Conservation (phyloP, 2,329 filamentous ascomycete species). For the Diaporthe amygdali region DNA sequence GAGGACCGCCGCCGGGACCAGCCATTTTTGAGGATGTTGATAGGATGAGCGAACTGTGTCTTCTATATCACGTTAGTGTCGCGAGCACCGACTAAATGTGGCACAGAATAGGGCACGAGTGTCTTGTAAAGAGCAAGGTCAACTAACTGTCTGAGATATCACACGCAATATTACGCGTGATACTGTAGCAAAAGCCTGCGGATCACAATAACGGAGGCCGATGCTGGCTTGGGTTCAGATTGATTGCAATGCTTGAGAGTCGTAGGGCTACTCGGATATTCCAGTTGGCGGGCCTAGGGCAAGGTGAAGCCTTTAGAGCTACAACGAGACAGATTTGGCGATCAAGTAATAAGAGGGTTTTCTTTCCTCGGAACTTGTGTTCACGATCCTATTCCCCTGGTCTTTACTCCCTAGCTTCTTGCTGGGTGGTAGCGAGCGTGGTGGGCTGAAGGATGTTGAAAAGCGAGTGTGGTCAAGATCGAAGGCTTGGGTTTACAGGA, state of each 20-base stretch:
- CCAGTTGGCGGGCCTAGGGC: constrained; percentile 33
- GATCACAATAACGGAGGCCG: neutral
- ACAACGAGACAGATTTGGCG: constrained; percentile 12
- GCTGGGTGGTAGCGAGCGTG: constrained; percentile 46
- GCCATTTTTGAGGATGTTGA: constrained; percentile 67
- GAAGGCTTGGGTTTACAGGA: constrained; percentile 23
- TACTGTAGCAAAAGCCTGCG: constrained; percentile 6
- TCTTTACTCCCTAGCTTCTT: constrained; percentile 24
- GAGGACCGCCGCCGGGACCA: constrained; percentile 92
- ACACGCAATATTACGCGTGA: constrained; percentile 20
- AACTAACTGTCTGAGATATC: constrained; percentile 29
- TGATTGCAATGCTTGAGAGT: constrained; percentile 28
- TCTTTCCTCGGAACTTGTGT: constrained; percentile 4
- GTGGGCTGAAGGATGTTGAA: constrained; percentile 23
- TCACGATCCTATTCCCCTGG: constrained; percentile 24
- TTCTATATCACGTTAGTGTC: neutral
- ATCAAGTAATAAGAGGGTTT: neutral
- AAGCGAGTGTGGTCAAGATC: constrained; percentile 31
- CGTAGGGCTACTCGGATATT: constrained; percentile 7
- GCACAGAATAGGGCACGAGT: neutral
- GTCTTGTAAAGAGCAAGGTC: neutral
- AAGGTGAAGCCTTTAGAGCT: constrained; percentile 23
- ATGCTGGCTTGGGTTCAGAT: neutral
- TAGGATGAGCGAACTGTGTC: neutral
- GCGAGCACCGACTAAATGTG: no score